A percentile compares a stretch with the other conserved stretches of the same genome.
These are phyloP conservation scores for Tricholoma flavovirens DNA, from an alignment of 768 basidiomycete species.

Conservation along the genomic window DNA sequence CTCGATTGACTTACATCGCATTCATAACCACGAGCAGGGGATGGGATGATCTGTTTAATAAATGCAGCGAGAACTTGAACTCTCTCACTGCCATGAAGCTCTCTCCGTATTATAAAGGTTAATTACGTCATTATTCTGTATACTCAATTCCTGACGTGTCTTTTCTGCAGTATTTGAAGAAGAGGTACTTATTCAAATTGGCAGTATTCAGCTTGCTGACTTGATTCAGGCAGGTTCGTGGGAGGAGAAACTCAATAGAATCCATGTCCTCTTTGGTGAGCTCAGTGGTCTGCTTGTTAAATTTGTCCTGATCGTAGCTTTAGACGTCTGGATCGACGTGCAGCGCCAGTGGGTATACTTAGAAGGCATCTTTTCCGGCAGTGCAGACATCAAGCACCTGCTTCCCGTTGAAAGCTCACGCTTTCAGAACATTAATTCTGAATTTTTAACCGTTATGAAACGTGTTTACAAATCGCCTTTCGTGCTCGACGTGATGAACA, in stretches of 20 bases:
- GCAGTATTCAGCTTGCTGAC: conserved; percentile 6
- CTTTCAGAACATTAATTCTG: conserved; percentile 97
- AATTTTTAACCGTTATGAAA: conserved; percentile 98
- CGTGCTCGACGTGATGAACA: conserved; percentile 94
- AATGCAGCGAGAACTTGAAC: conserved; percentile 95
- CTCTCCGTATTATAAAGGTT: conserved; percentile 97
- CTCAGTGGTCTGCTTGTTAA: background rate
- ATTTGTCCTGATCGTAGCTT: conserved; percentile 3
- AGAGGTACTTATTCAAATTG: conserved; percentile 38
- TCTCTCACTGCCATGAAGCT: conserved; percentile 96
- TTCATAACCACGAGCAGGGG: conserved; percentile 45
- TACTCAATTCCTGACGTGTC: conserved; percentile 1
- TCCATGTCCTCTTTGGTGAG: conserved; percentile 92
- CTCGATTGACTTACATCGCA: background rate
- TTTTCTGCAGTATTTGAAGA: conserved; percentile 73
- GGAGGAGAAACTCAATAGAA: conserved; percentile 95
- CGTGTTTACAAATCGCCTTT: conserved; percentile 99
- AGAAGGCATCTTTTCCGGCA: conserved; percentile 99
- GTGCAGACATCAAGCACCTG: conserved; percentile 98
- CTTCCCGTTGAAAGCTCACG: conserved; percentile 96
- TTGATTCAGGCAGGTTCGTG: conserved; percentile 68
- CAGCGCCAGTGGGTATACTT: conserved; percentile 99
- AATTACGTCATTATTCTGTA: conserved; percentile 8
- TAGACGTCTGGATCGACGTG: conserved; percentile 99
- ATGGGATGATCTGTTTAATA: conserved; percentile 96